phyloP scores from a whole-genome alignment of 306 rosid species.

The Sphenostylis stenocarpa region DNA sequence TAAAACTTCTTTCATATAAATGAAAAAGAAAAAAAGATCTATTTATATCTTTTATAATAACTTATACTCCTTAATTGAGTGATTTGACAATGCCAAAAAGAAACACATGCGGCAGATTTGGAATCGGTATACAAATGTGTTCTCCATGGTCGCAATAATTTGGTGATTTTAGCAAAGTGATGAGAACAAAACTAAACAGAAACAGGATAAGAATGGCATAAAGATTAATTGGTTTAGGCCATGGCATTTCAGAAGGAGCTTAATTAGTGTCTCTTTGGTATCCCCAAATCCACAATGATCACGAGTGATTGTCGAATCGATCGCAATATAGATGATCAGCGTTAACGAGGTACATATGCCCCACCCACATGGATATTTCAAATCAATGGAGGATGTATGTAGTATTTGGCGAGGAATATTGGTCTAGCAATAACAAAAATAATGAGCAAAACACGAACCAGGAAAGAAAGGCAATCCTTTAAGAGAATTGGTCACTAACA shows the following conservation, averaged over 20 bases:
- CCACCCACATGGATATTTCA: neutral
- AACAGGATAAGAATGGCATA: neutral
- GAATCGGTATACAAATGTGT: neutral
- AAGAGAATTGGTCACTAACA: neutral
- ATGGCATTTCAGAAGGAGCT: neutral
- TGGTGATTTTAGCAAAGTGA: slow-evolving; percentile 16
- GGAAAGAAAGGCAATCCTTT: neutral
- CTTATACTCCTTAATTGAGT: neutral
- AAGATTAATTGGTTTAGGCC: neutral
- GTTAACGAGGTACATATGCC: neutral
- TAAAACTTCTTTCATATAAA: no score
- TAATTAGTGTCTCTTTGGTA: slow-evolving; percentile 19
- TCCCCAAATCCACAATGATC: neutral
- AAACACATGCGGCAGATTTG: neutral
- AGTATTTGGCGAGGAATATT: slow-evolving; percentile 20
- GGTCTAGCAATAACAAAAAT: slow-evolving; percentile 9
- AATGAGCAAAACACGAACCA: neutral
- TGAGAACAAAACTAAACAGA: neutral
- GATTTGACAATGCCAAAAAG: neutral
- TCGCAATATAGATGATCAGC: neutral
- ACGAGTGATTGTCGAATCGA: neutral
- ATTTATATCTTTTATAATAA: no score
- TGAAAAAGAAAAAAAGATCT: no score
- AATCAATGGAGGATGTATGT: neutral
- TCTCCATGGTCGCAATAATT: neutral